These are phyloP conservation scores for Hordeum marinum DNA, from an alignment of 176 grass and related monocot genomes.

Conservation along the genomic window DNA sequence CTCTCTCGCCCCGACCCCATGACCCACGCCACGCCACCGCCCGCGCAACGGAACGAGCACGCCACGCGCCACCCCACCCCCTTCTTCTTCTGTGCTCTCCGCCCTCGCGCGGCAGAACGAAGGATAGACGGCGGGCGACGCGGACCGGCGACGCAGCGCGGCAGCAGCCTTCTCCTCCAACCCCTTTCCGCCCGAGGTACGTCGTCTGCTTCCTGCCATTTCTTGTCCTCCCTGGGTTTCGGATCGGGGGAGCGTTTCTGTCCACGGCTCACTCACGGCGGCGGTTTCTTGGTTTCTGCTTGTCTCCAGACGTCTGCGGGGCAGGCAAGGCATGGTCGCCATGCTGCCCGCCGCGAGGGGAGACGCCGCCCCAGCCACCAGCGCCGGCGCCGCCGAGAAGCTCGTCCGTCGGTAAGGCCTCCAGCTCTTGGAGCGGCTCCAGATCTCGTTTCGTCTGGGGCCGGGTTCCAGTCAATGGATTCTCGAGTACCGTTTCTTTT, in stretches of 20 bases:
- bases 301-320: background rate
- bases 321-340: background rate
- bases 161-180: background rate
- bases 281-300: too few species aligned
- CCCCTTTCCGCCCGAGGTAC: background rate
- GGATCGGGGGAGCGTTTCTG: too few species aligned
- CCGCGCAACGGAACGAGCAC: background rate
- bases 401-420: slow-evolving; percentile 15
- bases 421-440: background rate
- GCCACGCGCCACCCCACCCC: background rate
- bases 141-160: too few species aligned
- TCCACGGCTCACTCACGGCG: too few species aligned
- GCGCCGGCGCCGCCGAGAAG: slow-evolving; percentile 19
- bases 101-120: background rate
- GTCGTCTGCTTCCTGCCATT: background rate
- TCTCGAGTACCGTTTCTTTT: background rate
- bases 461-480: background rate
- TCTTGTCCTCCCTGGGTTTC: too few species aligned
- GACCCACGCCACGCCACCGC: background rate
- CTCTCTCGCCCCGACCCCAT: background rate
- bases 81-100: background rate
- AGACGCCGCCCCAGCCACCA: slow-evolving; percentile 22
- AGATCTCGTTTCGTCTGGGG: background rate
- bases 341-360: slow-evolving; percentile 27
- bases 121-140: background rate